These are phyloP conservation scores for Thalassia testudinum DNA, from an alignment of 116 monocot genomes.

Conservation along the genomic window DNA sequence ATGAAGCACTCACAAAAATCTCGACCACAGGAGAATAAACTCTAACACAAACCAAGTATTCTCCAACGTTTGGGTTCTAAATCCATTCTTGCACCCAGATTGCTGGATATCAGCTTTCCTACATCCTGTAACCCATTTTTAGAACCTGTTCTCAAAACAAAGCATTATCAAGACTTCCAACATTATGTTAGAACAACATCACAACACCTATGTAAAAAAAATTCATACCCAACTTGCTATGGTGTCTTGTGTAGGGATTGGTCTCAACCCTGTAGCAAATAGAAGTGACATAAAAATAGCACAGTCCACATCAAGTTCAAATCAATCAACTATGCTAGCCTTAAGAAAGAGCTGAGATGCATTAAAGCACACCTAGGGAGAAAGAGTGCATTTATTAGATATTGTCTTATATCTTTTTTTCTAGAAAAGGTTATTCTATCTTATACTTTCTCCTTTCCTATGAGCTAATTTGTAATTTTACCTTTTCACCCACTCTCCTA, in stretches of 20 bases:
- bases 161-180: not conserved
- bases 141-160: slow-evolving; percentile 34
- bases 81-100: slow-evolving; percentile 98
- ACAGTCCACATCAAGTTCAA: not conserved
- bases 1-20: too few relatives aligned
- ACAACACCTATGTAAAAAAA: not conserved
- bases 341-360: not conserved
- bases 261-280: slow-evolving; percentile 95
- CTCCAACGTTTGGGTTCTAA: slow-evolving; percentile 97
- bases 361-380: too few relatives aligned
- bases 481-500: too few relatives aligned
- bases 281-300: slow-evolving; percentile 34
- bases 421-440: too few relatives aligned
- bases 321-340: too few relatives aligned
- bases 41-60: slow-evolving; percentile 43
- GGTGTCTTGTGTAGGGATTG: slow-evolving; percentile 89
- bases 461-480: too few relatives aligned
- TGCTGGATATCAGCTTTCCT: slow-evolving; percentile 89
- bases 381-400: too few relatives aligned
- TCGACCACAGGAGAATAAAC: not conserved
- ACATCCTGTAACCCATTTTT: slow-evolving; percentile 98
- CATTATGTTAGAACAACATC: not conserved
- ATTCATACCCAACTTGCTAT: slow-evolving; percentile 84
- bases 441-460: too few relatives aligned
- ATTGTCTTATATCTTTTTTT: too few relatives aligned